Evolutionary conservation across 1,139 yeast genomes (phyloP).

Genomic region (Saccharomycopsis crataegensis): DNA sequence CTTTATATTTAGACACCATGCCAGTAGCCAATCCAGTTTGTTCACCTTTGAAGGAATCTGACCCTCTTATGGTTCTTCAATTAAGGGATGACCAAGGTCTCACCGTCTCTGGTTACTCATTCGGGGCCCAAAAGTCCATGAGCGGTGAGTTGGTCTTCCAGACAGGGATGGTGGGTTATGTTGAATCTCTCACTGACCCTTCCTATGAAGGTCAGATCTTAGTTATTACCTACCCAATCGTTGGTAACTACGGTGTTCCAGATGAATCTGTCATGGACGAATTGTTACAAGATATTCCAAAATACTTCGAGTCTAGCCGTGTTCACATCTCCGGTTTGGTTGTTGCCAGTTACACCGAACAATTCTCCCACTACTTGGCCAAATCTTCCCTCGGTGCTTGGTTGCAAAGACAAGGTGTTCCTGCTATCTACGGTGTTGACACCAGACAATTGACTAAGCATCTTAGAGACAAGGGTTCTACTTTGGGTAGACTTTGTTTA

Average conservation of each 20-base stretch:
- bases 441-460: slow-evolving; percentile 92
- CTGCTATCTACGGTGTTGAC: slow-evolving; percentile 97
- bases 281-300: slow-evolving; percentile 68
- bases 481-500: slow-evolving; percentile 66
- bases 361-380: slow-evolving; percentile 90
- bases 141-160: slow-evolving; percentile 99
- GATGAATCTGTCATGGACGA: slow-evolving; percentile 75
- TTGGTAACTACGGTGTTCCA: slow-evolving; percentile 99
- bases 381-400: slow-evolving; percentile 87
- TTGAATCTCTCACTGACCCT: slow-evolving; percentile 97
- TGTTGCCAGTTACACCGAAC: slow-evolving; percentile 95
- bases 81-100: slow-evolving; percentile 71
- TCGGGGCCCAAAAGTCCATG: slow-evolving; percentile 83
- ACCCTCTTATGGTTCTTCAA: slow-evolving; percentile 82
- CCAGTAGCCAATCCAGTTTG: slow-evolving; percentile 58
- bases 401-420: slow-evolving; percentile 86
- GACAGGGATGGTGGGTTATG: slow-evolving; percentile 99
- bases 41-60: slow-evolving; percentile 80
- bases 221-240: slow-evolving; percentile 93
- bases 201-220: slow-evolving; percentile 97
- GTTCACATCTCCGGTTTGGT: slow-evolving; percentile 97
- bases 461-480: slow-evolving; percentile 87
- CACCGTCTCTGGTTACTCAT: slow-evolving; percentile 91
- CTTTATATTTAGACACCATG: slow-evolving; percentile 6
- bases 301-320: slow-evolving; percentile 82